A percentile compares a stretch with the other conserved stretches of the same genome.
phyloP scores from a whole-genome alignment of 2,329 filamentous ascomycete species.

The Calonectria fujianensis region DNA sequence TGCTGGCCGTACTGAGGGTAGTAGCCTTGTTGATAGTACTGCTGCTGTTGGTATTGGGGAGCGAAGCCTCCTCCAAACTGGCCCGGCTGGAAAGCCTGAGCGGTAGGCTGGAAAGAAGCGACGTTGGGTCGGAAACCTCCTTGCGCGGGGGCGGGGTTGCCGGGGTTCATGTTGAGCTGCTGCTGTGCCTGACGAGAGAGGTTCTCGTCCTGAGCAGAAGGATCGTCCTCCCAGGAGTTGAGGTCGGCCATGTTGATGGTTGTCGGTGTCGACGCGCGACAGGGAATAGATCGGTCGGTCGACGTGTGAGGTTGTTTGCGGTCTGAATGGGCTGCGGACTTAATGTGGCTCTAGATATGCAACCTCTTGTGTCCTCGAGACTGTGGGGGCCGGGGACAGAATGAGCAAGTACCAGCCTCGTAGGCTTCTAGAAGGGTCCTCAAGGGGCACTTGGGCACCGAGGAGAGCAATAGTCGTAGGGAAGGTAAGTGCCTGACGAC shows the following conservation, averaged over 20 bases:
- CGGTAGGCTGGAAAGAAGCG: slow-evolving; percentile 83
- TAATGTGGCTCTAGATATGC: slow-evolving; percentile 43
- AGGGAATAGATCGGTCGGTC: slow-evolving; percentile 43
- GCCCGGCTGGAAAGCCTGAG: slow-evolving; percentile 82
- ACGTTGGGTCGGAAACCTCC: slow-evolving; percentile 71
- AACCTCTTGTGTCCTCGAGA: slow-evolving; percentile 32
- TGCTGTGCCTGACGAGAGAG: slow-evolving; percentile 85
- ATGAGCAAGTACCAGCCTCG: slow-evolving; percentile 32
- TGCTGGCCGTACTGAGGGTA: slow-evolving; percentile 66
- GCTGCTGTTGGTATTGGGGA: slow-evolving; percentile 70
- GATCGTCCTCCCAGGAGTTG: slow-evolving; percentile 96
- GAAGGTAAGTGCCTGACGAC: slow-evolving; percentile 49
- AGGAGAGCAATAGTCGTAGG: slow-evolving; percentile 45
- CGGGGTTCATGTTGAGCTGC: slow-evolving; percentile 83
- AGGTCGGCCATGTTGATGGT: slow-evolving; percentile 84
- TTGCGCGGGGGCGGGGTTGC: slow-evolving; percentile 65
- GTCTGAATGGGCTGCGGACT: slow-evolving; percentile 45
- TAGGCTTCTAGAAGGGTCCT: slow-evolving; percentile 28
- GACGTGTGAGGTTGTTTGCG: slow-evolving; percentile 39
- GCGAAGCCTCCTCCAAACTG: slow-evolving; percentile 78
- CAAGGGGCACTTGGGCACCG: slow-evolving; percentile 52
- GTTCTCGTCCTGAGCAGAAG: slow-evolving; percentile 84
- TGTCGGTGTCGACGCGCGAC: slow-evolving; percentile 36
- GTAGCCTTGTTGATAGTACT: slow-evolving; percentile 66
- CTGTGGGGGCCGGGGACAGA: slow-evolving; percentile 37